Percentiles rank a stretch among this genome's conserved stretches.
Conservation (phyloP, 2,329 filamentous ascomycete genomes). For the Penicillium sp. region DNA sequence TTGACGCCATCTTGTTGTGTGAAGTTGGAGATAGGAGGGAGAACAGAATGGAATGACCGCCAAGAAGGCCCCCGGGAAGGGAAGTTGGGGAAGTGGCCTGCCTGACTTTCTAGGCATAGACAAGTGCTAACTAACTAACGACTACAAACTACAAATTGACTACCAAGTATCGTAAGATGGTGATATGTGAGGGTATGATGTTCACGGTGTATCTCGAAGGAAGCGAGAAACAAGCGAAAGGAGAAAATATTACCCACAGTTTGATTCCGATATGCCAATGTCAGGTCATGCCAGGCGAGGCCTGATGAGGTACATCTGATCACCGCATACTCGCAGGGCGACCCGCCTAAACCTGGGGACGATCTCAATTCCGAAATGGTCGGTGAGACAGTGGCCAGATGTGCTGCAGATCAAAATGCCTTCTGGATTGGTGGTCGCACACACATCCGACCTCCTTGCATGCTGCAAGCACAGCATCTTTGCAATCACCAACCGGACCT, state of each 20-base stretch:
- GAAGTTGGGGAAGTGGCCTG: not conserved
- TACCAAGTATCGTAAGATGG: no score
- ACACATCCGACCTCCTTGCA: conserved; percentile 8
- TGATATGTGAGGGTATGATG: no score
- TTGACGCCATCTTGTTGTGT: conserved; percentile 61
- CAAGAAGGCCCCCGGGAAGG: not conserved
- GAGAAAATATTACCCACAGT: no score
- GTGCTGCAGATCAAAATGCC: conserved; percentile 16
- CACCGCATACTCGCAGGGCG: conserved; percentile 10
- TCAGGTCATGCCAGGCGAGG: not conserved
- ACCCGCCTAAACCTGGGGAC: conserved; percentile 7
- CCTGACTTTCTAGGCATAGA: no score
- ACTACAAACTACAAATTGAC: no score
- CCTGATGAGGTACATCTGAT: not conserved
- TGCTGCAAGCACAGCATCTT: conserved; percentile 7
- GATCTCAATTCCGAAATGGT: conserved; percentile 11
- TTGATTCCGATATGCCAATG: not conserved
- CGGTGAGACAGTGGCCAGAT: conserved; percentile 13
- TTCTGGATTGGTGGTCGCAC: conserved; percentile 8
- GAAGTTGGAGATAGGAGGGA: conserved; percentile 13
- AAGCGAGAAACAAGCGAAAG: no score
- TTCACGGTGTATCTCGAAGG: no score
- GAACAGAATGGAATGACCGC: not conserved
- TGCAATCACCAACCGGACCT: conserved; percentile 10
- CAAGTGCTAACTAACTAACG: no score